Evolutionary conservation across 257 asterid genomes (phyloP), one percentile per base, ranked within the genome.

Genomic region (Lycium barbarum): DNA sequence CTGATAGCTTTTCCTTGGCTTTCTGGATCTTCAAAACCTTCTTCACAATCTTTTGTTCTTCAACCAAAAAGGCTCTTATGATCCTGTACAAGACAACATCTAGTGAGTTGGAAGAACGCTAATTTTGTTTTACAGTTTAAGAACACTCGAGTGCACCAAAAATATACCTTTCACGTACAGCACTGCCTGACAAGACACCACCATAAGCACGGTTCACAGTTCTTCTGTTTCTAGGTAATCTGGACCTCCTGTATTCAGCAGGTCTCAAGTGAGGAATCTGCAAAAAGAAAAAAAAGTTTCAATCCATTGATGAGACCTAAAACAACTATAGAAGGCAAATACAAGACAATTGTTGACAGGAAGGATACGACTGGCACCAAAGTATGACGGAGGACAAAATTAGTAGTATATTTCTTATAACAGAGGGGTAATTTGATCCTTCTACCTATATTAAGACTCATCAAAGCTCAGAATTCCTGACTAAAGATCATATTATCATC

Each of bases 211-310:
- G 97, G 84, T 92, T 93, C 35, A 94, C 95, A 83, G 97, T 91
- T 87, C 98, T 93, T 7, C 93, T 83, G 83, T 91, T 93, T 57
- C 98, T 93, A 9, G 98, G 65, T 65, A 94, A 89, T 79, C 97
- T 92, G 12, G 97, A 94, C 88, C 97, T 90, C 90, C 91, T 92
- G 89, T 92, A 94, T 85, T 94, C 96, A 7, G 95, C 85, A 79
- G 98, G 97, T 88, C 97, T 94, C 91, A 93, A 86, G 86, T 93
- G 98, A 10, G 98, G 98, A 89, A 93, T 93, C 98, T 93, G 90
- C 26, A 70, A 67, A 9, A 66, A 3, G 79, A 36, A 18, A 70
- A 47, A 78, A 26, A 26, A 26, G 33, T 26, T 63, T 63, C 3
- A 2, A 22, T 13, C 11, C 18, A 81, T 12, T 43, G 26, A 53